These are phyloP conservation scores for Mesembryanthemum crystallinum DNA, from an alignment of 148 eudicot genomes.

Conservation along the genomic window DNA sequence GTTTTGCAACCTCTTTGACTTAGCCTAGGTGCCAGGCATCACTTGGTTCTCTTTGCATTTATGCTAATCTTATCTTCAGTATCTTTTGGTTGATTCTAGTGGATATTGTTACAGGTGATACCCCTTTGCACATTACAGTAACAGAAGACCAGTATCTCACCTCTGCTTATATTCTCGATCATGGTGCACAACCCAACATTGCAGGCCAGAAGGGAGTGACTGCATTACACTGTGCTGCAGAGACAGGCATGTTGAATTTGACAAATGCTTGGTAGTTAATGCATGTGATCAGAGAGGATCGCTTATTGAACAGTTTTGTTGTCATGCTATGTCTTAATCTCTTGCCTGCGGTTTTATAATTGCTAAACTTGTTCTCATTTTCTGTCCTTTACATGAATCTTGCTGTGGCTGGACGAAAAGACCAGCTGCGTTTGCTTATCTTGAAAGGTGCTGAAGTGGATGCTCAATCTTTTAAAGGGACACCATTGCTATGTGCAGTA, in stretches of 20 bases:
- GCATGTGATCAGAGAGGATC: background rate
- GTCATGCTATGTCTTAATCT: background rate
- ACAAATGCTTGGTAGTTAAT: background rate
- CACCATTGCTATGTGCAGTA: slow-evolving; percentile 13
- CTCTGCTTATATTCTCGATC: slow-evolving; percentile 3
- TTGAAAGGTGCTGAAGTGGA: slow-evolving; percentile 19
- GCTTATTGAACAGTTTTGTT: background rate
- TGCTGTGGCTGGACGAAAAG: background rate
- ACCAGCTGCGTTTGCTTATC: slow-evolving; percentile 15
- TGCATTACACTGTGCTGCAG: slow-evolving; percentile 9
- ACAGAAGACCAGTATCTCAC: slow-evolving; percentile 5
- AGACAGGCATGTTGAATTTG: background rate
- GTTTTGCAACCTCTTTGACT: background rate
- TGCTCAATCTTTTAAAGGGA: slow-evolving; percentile 3
- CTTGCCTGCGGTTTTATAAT: background rate
- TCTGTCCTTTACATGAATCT: background rate
- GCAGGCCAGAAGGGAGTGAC: background rate
- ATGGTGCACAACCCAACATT: slow-evolving; percentile 10
- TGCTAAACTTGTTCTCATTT: background rate
- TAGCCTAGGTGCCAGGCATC: background rate
- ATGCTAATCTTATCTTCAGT: background rate
- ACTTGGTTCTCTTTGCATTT: background rate
- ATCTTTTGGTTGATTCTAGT: background rate
- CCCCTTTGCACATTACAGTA: slow-evolving; percentile 7
- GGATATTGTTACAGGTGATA: slow-evolving; percentile 1